These are phyloP conservation scores for Monilinia aucupariae DNA, from an alignment of 2,329 filamentous ascomycete species.

Conservation along the genomic window DNA sequence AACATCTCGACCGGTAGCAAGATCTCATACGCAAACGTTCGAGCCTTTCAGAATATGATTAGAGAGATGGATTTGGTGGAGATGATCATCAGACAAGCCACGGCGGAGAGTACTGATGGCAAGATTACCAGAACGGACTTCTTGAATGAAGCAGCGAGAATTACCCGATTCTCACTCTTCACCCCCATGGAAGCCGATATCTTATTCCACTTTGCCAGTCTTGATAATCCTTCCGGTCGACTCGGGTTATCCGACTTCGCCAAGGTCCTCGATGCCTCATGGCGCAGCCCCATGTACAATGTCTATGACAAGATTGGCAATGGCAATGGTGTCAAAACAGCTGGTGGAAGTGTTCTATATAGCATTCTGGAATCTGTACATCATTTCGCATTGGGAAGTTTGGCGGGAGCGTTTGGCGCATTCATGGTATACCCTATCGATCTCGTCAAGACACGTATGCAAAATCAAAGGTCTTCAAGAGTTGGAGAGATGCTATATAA, in stretches of 20 bases:
- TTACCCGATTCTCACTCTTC: constrained; percentile 91
- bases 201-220: constrained; percentile 93
- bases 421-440: constrained; percentile 99
- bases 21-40: constrained; percentile 95
- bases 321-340: constrained; percentile 44
- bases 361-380: constrained; percentile 71
- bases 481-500: constrained; percentile 90
- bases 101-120: constrained; percentile 75
- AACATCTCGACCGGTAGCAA: constrained; percentile 89
- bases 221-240: constrained; percentile 82
- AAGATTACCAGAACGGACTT: constrained; percentile 95
- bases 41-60: constrained; percentile 97
- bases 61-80: constrained; percentile 97
- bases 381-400: constrained; percentile 81
- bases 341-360: constrained; percentile 53
- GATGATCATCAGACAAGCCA: constrained; percentile 82
- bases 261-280: constrained; percentile 90
- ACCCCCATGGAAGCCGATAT: constrained; percentile 99
- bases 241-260: constrained; percentile 80
- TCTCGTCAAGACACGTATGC: constrained; percentile 95
- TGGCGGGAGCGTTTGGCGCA: constrained; percentile 93
- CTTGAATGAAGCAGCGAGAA: constrained; percentile 82
- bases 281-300: constrained; percentile 55
- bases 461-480: constrained; percentile 82
- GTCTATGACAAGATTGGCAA: constrained; percentile 34